These are phyloP conservation scores for Euphorbia schlechtendalii DNA, from an alignment of 441 rosid genomes.

Conservation along the genomic window DNA sequence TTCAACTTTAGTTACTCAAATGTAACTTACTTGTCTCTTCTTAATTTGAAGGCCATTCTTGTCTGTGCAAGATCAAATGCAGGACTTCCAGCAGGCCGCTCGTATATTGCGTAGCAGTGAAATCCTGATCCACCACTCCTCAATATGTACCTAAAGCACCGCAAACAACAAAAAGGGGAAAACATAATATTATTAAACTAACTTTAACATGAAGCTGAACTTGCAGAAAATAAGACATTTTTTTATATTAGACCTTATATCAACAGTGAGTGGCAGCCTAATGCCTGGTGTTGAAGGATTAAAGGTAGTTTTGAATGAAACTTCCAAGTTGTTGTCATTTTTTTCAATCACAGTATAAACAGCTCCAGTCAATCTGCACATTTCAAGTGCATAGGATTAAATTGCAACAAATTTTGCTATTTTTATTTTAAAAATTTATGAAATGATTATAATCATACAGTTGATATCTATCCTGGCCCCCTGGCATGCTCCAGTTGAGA, in stretches of 20 bases:
- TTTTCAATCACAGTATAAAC: slow-evolving; percentile 20
- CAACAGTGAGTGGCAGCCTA: slow-evolving; percentile 33
- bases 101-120: slow-evolving; percentile 29
- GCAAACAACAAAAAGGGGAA: too few relatives aligned
- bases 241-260: slow-evolving; percentile 24
- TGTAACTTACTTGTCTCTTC: slow-evolving; percentile 23
- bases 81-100: slow-evolving; percentile 25
- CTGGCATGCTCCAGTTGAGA: slow-evolving; percentile 31
- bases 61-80: slow-evolving; percentile 36
- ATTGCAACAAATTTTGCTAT: neutral
- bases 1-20: neutral
- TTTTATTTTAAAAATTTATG: too few relatives aligned
- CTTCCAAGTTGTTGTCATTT: slow-evolving; percentile 28
- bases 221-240: neutral
- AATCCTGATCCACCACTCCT: slow-evolving; percentile 37
- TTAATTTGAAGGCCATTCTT: slow-evolving; percentile 35
- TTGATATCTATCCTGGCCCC: slow-evolving; percentile 25
- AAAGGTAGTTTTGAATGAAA: slow-evolving; percentile 34
- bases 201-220: neutral
- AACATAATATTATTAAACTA: too few relatives aligned
- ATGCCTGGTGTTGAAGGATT: slow-evolving; percentile 20
- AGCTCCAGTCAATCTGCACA: slow-evolving; percentile 26
- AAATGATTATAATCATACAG: slow-evolving; percentile 17
- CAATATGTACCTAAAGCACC: slow-evolving; percentile 25
- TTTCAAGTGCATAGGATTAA: neutral